phyloP scores from a whole-genome alignment of 2,329 filamentous ascomycete species.

The Colletotrichum sp. region DNA sequence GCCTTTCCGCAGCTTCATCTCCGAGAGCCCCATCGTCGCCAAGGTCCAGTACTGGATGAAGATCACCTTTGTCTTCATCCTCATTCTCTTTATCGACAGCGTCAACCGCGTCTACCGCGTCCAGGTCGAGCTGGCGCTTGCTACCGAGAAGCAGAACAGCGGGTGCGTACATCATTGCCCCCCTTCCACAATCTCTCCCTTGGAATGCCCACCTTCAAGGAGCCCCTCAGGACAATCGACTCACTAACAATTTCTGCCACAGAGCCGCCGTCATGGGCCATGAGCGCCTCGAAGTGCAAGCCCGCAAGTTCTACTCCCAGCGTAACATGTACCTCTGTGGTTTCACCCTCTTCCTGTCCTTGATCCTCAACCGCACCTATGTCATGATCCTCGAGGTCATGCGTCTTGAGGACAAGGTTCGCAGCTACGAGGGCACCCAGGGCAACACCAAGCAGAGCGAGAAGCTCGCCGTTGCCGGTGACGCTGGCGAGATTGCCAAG shows the following conservation, averaged over 20 bases:
- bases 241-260: not conserved
- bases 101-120: constrained; percentile 84
- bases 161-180: constrained; percentile 45
- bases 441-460: constrained; percentile 68
- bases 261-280: constrained; percentile 78
- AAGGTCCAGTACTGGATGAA: constrained; percentile 98
- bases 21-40: constrained; percentile 81
- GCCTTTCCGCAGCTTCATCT: constrained; percentile 75
- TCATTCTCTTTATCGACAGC: constrained; percentile 97
- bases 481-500: constrained; percentile 74
- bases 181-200: not conserved
- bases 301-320: constrained; percentile 99
- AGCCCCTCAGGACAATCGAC: not conserved
- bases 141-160: constrained; percentile 63
- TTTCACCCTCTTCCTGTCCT: constrained; percentile 97
- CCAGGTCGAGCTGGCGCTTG: constrained; percentile 82
- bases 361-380: constrained; percentile 99
- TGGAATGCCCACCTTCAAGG: not conserved
- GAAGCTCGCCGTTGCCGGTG: constrained; percentile 74
- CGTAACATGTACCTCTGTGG: constrained; percentile 99
- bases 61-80: constrained; percentile 98
- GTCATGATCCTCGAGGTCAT: constrained; percentile 94
- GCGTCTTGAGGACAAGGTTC: constrained; percentile 89
- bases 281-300: constrained; percentile 97
- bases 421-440: constrained; percentile 70